Evolutionary conservation across 306 rosid species (phyloP).

Genomic region (Acacia crassicarpa): DNA sequence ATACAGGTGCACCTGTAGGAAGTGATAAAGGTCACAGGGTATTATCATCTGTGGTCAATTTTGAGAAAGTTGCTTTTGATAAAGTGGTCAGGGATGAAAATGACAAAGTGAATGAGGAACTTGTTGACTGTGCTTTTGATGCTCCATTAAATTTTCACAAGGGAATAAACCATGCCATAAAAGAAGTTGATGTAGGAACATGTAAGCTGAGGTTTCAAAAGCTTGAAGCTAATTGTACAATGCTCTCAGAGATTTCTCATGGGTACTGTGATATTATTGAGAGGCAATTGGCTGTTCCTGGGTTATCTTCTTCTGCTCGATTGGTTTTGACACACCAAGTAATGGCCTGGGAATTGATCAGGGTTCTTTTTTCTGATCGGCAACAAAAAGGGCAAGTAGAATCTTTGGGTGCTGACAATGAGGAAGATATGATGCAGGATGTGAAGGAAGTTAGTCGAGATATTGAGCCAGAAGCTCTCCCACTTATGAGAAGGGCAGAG

Average conservation of each 20-base stretch:
- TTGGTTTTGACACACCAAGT: slow-evolving; percentile 78
- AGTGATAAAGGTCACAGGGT: slow-evolving; percentile 48
- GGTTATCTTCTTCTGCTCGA: slow-evolving; percentile 62
- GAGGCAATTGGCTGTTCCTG: slow-evolving; percentile 75
- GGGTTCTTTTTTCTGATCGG: slow-evolving; percentile 83
- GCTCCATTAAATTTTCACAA: slow-evolving; percentile 77
- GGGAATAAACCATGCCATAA: slow-evolving; percentile 59
- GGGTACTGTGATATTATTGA: slow-evolving; percentile 76
- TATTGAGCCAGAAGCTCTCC: slow-evolving; percentile 80
- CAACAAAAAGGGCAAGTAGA: slow-evolving; percentile 52
- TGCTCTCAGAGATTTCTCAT: slow-evolving; percentile 74
- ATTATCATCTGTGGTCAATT: slow-evolving; percentile 72
- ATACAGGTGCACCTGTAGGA: slow-evolving; percentile 72
- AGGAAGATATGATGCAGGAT: slow-evolving; percentile 97
- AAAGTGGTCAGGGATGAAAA: slow-evolving; percentile 85
- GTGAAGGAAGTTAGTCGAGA: slow-evolving; percentile 60
- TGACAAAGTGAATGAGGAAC: slow-evolving; percentile 69
- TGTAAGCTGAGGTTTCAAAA: slow-evolving; percentile 74
- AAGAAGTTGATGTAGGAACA: slow-evolving; percentile 69
- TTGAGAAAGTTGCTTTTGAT: slow-evolving; percentile 91
- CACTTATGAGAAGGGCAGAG: slow-evolving; percentile 90
- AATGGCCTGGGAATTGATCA: slow-evolving; percentile 93
- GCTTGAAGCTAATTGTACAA: slow-evolving; percentile 58
- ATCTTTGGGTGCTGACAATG: slow-evolving; percentile 65
- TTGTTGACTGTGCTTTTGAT: slow-evolving; percentile 64